Evolutionary conservation across 1,284 basidiomycete genomes (phyloP).

Genomic region (Cutaneotrichosporon sp.): DNA sequence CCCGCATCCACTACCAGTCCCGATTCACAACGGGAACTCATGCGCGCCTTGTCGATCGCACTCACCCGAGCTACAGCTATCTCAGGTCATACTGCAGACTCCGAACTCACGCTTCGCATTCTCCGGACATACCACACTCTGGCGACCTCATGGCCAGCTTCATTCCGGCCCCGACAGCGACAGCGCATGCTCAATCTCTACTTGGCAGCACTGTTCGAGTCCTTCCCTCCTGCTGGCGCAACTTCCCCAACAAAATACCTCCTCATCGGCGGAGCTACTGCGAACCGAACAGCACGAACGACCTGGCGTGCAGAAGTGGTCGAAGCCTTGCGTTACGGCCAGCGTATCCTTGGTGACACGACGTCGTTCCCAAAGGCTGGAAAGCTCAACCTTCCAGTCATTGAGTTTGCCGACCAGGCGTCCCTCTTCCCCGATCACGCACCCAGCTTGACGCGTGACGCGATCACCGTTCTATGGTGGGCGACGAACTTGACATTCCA

Average conservation of each 20-base stretch:
- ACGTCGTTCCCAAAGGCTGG: slow-evolving; percentile 81
- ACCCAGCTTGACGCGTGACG: slow-evolving; percentile 17
- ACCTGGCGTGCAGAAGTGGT: slow-evolving; percentile 63
- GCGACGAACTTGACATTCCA: slow-evolving; percentile 86
- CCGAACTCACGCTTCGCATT: slow-evolving; percentile 51
- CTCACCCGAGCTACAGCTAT: slow-evolving; percentile 47
- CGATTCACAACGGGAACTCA: slow-evolving; percentile 41
- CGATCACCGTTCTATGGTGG: slow-evolving; percentile 74
- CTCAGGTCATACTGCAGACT: slow-evolving; percentile 36
- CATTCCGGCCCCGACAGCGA: slow-evolving; percentile 67
- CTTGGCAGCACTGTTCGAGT: slow-evolving; percentile 60
- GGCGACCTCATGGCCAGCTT: slow-evolving; percentile 65
- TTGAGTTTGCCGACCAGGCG: slow-evolving; percentile 75
- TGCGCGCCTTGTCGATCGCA: slow-evolving; percentile 40
- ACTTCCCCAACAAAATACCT: slow-evolving; percentile 20
- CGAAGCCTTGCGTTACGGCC: slow-evolving; percentile 63
- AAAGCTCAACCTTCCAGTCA: slow-evolving; percentile 69
- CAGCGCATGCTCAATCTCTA: slow-evolving; percentile 64
- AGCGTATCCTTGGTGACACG: slow-evolving; percentile 59
- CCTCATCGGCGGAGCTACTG: slow-evolving; percentile 15
- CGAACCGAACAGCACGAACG: slow-evolving; percentile 46
- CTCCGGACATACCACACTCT: slow-evolving; percentile 62
- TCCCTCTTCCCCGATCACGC: slow-evolving; percentile 72
- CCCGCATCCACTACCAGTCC: slow-evolving; percentile 12
- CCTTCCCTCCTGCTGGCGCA: slow-evolving; percentile 44